Evolutionary conservation across 345 rosid genomes (phyloP), one percentile per base, ranked within the genome.

Genomic region (Orychophragmus violaceus): DNA sequence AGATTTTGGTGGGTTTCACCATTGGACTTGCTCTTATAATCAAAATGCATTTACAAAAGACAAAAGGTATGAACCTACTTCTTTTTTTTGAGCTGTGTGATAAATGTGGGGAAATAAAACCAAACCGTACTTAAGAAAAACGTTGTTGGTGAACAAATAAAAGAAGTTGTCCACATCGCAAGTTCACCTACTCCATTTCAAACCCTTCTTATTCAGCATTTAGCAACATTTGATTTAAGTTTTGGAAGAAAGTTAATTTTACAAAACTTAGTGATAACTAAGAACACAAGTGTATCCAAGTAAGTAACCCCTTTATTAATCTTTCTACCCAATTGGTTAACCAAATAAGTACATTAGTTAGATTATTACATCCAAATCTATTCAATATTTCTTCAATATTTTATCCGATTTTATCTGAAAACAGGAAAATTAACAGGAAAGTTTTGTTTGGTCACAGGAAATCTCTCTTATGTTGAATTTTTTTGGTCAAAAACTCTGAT

Each of bases 141-240:
- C 51, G 73, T 69, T 69, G 74, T 59, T 69, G 58, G 65, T 68
- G 61, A 27, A 29, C 6, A 36, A n/a, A n/a, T n/a, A n/a, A n/a
- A n/a, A n/a, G n/a, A n/a, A 13, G 59, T 35, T 36, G 25, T 50
- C 53, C 32, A 60, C 32, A 29, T 12, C 54, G 8, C 23, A 25
- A 35, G 11, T 19, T 23, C 45, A 69, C 68, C 68, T 39, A 39
- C 45, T 9, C 8, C 12, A 6, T 27, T 27, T 69, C 51, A 46
- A 24, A 52, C 2, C 1, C 12, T 24, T 28, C 37, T 25, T 53
- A 42, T 36, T 12, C 52, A 66, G 14, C 36, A 45, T 27, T 7
- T 33, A 11, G 8, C 19, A 53, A 39, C 21, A 12, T 53, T 17
- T 25, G 3, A 6, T 0, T 5, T 2, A n/a, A n/a, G n/a, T 9